Conservation (phyloP, 1,284 basidiomycete genomes). For the Boletus putidus region DNA sequence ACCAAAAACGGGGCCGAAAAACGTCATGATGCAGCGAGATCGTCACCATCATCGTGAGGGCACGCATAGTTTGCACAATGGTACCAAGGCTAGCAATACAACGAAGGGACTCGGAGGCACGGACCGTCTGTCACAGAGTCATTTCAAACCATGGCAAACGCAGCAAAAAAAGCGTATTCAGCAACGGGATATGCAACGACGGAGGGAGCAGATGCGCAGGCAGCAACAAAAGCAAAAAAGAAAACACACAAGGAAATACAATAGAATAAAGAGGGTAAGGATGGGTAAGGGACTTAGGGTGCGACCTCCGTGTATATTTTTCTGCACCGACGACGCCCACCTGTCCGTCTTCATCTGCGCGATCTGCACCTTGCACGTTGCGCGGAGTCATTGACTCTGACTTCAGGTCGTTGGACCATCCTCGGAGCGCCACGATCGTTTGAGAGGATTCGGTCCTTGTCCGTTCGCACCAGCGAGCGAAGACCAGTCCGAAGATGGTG, state of each 20-base stretch:
- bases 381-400: not conserved
- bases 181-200: constrained; percentile 3
- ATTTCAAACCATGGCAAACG: not conserved
- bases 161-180: not conserved
- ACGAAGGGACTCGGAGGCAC: too few relatives aligned
- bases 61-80: not conserved
- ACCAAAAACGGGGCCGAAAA: not conserved
- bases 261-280: not conserved
- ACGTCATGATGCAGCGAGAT: not conserved
- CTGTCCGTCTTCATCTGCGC: not conserved
- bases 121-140: not conserved
- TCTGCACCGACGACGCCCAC: not conserved
- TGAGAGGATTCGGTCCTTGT: constrained; percentile 25
- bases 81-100: constrained; percentile 5
- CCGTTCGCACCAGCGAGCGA: constrained; percentile 36
- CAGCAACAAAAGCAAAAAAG: constrained; percentile 1
- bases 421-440: constrained; percentile 33
- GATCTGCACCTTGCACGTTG: not conserved
- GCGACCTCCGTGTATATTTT: not conserved
- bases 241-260: not conserved
- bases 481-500: constrained; percentile 33
- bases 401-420: constrained; percentile 25
- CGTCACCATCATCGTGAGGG: not conserved
- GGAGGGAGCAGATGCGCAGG: not conserved
- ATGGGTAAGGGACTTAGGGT: not conserved